Conservation (phyloP, 2,329 filamentous ascomycete species). For the Aspergillus phoenicis region DNA sequence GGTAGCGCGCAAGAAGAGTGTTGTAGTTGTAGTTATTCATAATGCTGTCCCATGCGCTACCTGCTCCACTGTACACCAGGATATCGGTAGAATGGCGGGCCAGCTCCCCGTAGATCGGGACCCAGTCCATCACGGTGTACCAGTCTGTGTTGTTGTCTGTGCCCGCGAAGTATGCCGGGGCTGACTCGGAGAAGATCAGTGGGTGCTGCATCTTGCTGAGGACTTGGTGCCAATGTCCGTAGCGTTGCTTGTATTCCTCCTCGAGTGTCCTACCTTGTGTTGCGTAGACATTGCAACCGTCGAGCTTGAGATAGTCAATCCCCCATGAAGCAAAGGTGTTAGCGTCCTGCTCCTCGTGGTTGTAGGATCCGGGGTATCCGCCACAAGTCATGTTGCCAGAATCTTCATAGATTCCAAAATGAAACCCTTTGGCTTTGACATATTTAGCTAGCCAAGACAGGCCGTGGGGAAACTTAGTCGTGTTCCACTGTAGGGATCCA, state of each 20-base stretch:
- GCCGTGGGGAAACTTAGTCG: constrained; percentile 47
- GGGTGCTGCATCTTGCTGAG: constrained; percentile 39
- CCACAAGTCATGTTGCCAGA: constrained; percentile 50
- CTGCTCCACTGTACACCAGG: constrained; percentile 44
- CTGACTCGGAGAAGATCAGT: constrained; percentile 51
- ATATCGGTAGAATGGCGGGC: constrained; percentile 51
- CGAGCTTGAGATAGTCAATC: constrained; percentile 55
- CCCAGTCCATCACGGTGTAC: constrained; percentile 52
- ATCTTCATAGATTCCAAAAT: constrained; percentile 52
- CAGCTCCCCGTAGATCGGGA: constrained; percentile 45
- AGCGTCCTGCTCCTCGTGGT: constrained; percentile 48
- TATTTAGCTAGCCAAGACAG: constrained; percentile 47
- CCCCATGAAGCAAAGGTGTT: constrained; percentile 43
- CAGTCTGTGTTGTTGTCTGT: constrained; percentile 46
- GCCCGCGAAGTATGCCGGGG: constrained; percentile 49
- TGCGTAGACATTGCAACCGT: constrained; percentile 45
- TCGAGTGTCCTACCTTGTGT: constrained; percentile 21
- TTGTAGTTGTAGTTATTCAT: constrained; percentile 53
- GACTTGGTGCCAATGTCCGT: constrained; percentile 49
- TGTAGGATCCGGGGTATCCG: constrained; percentile 46
- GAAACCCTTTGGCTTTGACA: constrained; percentile 44
- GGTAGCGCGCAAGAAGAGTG: constrained; percentile 48
- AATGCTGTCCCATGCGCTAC: constrained; percentile 52
- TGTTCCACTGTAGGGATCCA: constrained; percentile 47
- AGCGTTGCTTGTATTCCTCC: constrained; percentile 35